phyloP scores from a whole-genome alignment of 257 asterid species.

The Solanum boliviense region DNA sequence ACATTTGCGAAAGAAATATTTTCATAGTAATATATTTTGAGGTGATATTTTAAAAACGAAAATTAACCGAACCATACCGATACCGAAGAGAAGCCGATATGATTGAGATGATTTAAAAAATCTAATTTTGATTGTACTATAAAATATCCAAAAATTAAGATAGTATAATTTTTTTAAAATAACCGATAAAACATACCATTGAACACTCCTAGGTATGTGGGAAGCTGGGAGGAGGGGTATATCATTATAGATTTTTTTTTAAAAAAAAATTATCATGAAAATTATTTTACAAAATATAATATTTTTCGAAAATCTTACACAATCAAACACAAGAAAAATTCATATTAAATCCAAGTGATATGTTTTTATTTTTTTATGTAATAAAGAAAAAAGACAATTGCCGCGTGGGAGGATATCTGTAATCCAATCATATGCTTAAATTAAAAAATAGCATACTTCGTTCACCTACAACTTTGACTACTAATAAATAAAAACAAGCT shows the following conservation, averaged over 20 bases:
- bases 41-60: too few relatives aligned
- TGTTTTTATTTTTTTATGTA: too few relatives aligned
- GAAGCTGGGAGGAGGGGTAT: neutral
- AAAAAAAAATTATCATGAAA: neutral
- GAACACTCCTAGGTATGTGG: neutral
- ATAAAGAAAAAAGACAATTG: neutral
- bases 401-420: neutral
- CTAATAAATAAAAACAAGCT: neutral
- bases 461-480: neutral
- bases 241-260: neutral
- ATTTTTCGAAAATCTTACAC: accelerated
- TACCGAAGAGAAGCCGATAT: too few relatives aligned
- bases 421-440: neutral
- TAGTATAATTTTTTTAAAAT: too few relatives aligned
- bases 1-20: too few relatives aligned
- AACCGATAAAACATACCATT: too few relatives aligned
- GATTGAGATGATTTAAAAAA: too few relatives aligned
- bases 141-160: too few relatives aligned
- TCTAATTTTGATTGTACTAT: too few relatives aligned
- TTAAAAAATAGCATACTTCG: neutral
- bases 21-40: too few relatives aligned
- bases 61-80: too few relatives aligned
- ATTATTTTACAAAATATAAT: too few relatives aligned
- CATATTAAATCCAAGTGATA: neutral
- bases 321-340: neutral